Conservation (phyloP, 2,329 filamentous ascomycete species). For the Pestalotiopsis fici region DNA sequence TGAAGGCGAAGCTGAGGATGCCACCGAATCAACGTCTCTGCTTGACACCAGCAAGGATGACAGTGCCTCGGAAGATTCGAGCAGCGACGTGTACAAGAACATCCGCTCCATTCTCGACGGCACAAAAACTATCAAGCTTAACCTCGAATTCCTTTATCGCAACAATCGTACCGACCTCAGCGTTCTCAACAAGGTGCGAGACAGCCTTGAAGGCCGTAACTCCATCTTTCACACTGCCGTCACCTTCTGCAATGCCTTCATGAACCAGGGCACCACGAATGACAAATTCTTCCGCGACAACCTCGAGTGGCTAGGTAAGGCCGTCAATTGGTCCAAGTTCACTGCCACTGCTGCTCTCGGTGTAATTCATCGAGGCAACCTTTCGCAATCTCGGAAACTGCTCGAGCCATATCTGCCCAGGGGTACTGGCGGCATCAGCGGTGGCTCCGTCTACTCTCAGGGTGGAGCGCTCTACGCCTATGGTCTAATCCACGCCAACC, state of each 20-base stretch:
- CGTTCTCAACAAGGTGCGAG: slow-evolving; percentile 93
- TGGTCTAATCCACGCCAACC: slow-evolving; percentile 95
- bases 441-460: slow-evolving; percentile 91
- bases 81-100: slow-evolving; percentile 60
- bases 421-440: slow-evolving; percentile 63
- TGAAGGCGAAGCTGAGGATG: slow-evolving; percentile 40
- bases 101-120: slow-evolving; percentile 76
- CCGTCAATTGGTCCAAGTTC: slow-evolving; percentile 99
- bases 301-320: slow-evolving; percentile 95
- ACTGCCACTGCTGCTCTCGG: slow-evolving; percentile 94
- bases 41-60: slow-evolving; percentile 53
- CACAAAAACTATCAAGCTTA: slow-evolving; percentile 90
- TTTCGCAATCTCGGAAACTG: slow-evolving; percentile 89
- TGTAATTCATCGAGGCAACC: slow-evolving; percentile 94
- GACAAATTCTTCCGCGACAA: slow-evolving; percentile 99
- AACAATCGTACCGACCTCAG: slow-evolving; percentile 91
- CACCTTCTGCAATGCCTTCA: slow-evolving; percentile 97
- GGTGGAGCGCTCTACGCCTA: slow-evolving; percentile 95
- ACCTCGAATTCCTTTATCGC: slow-evolving; percentile 93
- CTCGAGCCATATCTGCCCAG: slow-evolving; percentile 93
- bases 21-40: slow-evolving; percentile 49
- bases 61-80: slow-evolving; percentile 47
- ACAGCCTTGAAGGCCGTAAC: slow-evolving; percentile 92
- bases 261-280: slow-evolving; percentile 98
- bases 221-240: slow-evolving; percentile 98